Evolutionary conservation across 2,329 filamentous ascomycete genomes (phyloP).

Genomic region (Apiospora kogelbergensis): DNA sequence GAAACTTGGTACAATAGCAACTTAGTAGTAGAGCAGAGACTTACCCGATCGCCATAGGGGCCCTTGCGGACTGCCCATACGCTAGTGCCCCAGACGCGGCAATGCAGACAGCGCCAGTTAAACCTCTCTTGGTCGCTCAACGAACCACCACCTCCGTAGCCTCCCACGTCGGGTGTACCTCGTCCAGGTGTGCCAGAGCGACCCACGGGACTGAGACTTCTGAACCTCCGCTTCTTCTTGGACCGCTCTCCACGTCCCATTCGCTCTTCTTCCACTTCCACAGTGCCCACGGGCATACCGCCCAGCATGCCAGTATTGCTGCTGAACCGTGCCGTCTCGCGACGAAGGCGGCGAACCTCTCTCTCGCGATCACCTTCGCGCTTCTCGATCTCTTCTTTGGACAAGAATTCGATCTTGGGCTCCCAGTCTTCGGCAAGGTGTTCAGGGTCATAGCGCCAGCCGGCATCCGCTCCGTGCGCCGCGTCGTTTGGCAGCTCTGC

Average conservation of each 20-base stretch:
- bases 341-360: constrained; percentile 79
- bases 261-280: constrained; percentile 68
- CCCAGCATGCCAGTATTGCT: constrained; percentile 80
- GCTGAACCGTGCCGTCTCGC: constrained; percentile 91
- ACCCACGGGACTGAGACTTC: constrained; percentile 81
- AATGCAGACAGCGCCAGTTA: constrained; percentile 87
- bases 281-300: constrained; percentile 62
- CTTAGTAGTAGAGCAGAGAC: constrained; percentile 28
- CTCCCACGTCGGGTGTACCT: constrained; percentile 77
- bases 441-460: constrained; percentile 95
- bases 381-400: constrained; percentile 97
- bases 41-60: constrained; percentile 77
- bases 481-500: constrained; percentile 86
- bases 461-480: constrained; percentile 76
- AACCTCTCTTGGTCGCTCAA: constrained; percentile 76
- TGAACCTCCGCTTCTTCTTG: constrained; percentile 92
- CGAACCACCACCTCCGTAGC: constrained; percentile 66
- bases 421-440: constrained; percentile 83
- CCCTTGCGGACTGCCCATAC: constrained; percentile 96
- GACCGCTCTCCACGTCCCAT: constrained; percentile 91
- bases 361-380: constrained; percentile 91
- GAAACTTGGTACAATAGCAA: constrained; percentile 9
- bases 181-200: constrained; percentile 67
- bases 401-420: constrained; percentile 76
- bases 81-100: constrained; percentile 80